Evolutionary conservation across 2,329 filamentous ascomycete species (phyloP).

Genomic region (Penicillium capsulatum): DNA sequence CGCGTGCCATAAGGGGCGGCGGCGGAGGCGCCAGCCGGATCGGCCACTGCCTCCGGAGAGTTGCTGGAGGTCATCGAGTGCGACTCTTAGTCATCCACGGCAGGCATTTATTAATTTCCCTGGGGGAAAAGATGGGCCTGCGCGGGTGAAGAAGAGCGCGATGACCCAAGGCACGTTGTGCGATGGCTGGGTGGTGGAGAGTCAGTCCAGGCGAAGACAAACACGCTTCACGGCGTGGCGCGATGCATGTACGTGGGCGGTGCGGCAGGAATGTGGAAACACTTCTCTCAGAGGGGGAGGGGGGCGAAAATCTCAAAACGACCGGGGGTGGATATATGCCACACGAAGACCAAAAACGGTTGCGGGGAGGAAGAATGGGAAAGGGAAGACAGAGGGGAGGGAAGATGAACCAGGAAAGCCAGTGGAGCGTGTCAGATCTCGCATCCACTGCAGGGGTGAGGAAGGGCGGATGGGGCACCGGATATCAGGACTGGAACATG

Average conservation of each 20-base stretch:
- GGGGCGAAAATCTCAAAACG: slow-evolving; percentile 23
- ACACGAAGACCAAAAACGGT: slow-evolving; percentile 18
- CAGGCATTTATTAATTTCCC: slow-evolving; percentile 12
- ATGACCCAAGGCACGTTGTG: slow-evolving; percentile 5
- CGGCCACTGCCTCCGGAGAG: slow-evolving; percentile 38
- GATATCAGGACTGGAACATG: slow-evolving; percentile 19
- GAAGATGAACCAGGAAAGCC: slow-evolving; percentile 7
- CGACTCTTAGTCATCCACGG: slow-evolving; percentile 37
- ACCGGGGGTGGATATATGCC: slow-evolving; percentile 13
- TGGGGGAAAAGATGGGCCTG: not conserved
- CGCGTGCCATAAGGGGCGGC: slow-evolving; percentile 83
- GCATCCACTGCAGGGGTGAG: slow-evolving; percentile 24
- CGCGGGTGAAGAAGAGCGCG: slow-evolving; percentile 18
- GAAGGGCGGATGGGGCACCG: slow-evolving; percentile 11
- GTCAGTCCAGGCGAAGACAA: slow-evolving; percentile 13
- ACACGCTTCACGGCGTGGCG: slow-evolving; percentile 16
- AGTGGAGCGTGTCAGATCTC: slow-evolving; percentile 18
- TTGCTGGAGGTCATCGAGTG: slow-evolving; percentile 45
- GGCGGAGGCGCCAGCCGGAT: slow-evolving; percentile 43
- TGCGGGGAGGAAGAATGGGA: slow-evolving; percentile 6
- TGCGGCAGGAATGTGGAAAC: slow-evolving; percentile 18
- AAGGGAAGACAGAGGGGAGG: slow-evolving; percentile 6
- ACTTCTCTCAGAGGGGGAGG: slow-evolving; percentile 7
- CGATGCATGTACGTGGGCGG: slow-evolving; percentile 19
- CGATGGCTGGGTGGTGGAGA: slow-evolving; percentile 6